These are phyloP conservation scores for Pichia sp. DNA, from an alignment of 1,139 yeast species.

Conservation along the genomic window DNA sequence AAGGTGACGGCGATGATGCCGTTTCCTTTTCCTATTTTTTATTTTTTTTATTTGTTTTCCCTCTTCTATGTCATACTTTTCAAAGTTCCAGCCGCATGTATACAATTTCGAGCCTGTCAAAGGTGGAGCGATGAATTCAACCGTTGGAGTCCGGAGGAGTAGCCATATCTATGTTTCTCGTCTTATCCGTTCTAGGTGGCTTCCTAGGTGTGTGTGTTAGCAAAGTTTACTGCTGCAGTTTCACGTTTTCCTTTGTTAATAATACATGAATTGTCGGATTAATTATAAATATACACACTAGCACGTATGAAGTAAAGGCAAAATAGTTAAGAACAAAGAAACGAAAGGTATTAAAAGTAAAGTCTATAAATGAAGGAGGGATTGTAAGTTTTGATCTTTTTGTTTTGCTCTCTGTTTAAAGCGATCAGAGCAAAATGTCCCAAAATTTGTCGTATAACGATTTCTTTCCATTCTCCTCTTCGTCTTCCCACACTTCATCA, in stretches of 20 bases:
- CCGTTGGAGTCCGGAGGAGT: too few species aligned
- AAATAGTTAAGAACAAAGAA: background rate
- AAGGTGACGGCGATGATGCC: background rate
- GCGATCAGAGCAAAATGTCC: conserved; percentile 21
- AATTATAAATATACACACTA: background rate
- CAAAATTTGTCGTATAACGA: conserved; percentile 18
- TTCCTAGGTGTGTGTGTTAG: too few species aligned
- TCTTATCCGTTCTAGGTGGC: too few species aligned
- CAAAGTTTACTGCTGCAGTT: too few species aligned
- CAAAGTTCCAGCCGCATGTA: background rate
- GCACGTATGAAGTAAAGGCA: too few species aligned
- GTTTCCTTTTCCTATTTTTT: background rate
- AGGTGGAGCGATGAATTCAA: too few species aligned
- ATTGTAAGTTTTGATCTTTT: conserved; percentile 5
- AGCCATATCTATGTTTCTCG: too few species aligned
- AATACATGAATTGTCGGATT: background rate
- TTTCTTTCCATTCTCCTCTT: conserved; percentile 20
- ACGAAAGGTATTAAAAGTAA: background rate
- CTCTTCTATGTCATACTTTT: too few species aligned
- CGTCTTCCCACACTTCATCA: conserved; percentile 26
- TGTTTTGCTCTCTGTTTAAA: too few species aligned
- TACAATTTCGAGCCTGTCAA: too few species aligned
- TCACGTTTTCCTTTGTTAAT: too few species aligned
- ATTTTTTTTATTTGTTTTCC: too few species aligned
- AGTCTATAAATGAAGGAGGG: background rate